A percentile compares a stretch with the other conserved stretches of the same genome.
phyloP scores from a whole-genome alignment of 208 protist genomes.

The Lotmaria passim region DNA sequence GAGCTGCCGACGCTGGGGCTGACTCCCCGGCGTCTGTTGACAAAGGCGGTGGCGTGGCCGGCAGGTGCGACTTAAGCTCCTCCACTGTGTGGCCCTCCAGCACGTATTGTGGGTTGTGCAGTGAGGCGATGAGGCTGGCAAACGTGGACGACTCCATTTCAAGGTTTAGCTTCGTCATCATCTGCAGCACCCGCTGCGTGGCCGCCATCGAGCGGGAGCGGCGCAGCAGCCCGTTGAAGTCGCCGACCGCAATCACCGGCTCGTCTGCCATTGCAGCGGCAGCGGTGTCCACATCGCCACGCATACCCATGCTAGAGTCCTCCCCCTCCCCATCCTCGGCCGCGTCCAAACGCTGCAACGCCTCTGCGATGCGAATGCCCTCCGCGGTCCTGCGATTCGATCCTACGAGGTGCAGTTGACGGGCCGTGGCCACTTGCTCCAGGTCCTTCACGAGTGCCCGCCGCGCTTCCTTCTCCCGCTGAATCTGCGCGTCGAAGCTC shows the following conservation, averaged over 20 bases:
- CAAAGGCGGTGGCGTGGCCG: not conserved
- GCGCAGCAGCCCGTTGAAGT: slow-evolving; percentile 78
- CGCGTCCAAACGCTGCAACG: slow-evolving; percentile 29
- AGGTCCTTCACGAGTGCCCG: slow-evolving; percentile 55
- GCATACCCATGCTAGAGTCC: no score
- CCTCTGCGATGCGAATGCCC: slow-evolving; percentile 47
- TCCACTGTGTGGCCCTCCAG: slow-evolving; percentile 39
- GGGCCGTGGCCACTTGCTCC: slow-evolving; percentile 47
- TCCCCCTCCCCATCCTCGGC: slow-evolving; percentile 8
- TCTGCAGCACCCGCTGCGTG: slow-evolving; percentile 50
- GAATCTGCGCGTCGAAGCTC: not conserved
- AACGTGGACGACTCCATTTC: slow-evolving; percentile 49
- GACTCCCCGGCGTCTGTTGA: not conserved
- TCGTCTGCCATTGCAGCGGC: not conserved
- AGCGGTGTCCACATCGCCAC: not conserved
- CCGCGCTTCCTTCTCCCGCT: slow-evolving; percentile 46
- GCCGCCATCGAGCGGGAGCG: slow-evolving; percentile 40
- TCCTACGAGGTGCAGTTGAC: slow-evolving; percentile 34
- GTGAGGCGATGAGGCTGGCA: slow-evolving; percentile 61
- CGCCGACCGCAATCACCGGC: slow-evolving; percentile 53
- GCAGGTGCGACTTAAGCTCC: slow-evolving; percentile 23
- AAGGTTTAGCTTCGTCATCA: slow-evolving; percentile 74
- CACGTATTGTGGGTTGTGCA: slow-evolving; percentile 74
- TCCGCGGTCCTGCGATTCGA: slow-evolving; percentile 42
- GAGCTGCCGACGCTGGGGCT: not conserved